phyloP scores from a whole-genome alignment of 352 stramenopile genomes.

The Phytopythium vexans region DNA sequence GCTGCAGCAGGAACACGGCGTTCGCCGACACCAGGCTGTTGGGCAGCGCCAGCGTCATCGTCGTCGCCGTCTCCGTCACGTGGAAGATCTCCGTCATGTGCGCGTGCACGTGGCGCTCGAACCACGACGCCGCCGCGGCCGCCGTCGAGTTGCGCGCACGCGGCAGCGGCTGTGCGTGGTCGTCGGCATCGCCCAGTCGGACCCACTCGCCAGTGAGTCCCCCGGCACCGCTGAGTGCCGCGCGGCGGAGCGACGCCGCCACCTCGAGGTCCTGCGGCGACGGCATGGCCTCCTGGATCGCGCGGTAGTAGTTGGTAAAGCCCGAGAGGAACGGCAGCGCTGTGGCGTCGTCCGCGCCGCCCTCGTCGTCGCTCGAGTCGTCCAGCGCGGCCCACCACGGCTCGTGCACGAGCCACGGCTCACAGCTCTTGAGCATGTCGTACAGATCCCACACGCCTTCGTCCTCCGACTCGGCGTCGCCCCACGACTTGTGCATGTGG shows the following conservation, averaged over 20 bases:
- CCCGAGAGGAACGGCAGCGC: constrained; percentile 43
- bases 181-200: constrained; percentile 35
- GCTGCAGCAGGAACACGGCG: constrained; percentile 43
- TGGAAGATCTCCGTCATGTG: constrained; percentile 53
- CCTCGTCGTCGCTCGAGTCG: constrained; percentile 32
- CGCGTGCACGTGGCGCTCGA: constrained; percentile 47
- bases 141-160: constrained; percentile 21
- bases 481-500: constrained; percentile 36
- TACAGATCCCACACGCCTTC: constrained; percentile 49
- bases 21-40: constrained; percentile 58
- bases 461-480: constrained; percentile 28
- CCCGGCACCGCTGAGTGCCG: constrained; percentile 22
- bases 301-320: constrained; percentile 46
- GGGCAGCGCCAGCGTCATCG: constrained; percentile 50
- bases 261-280: constrained; percentile 45
- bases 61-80: constrained; percentile 56
- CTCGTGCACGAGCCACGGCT: constrained; percentile 50
- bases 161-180: constrained; percentile 29
- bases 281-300: constrained; percentile 35
- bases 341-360: constrained; percentile 28
- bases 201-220: constrained; percentile 50
- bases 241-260: constrained; percentile 34
- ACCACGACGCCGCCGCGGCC: constrained; percentile 39
- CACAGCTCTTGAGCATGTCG: constrained; percentile 54
- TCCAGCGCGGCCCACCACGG: constrained; percentile 52